These are phyloP conservation scores for Aquilaria sinensis DNA, from an alignment of 345 rosid genomes.

Conservation along the genomic window DNA sequence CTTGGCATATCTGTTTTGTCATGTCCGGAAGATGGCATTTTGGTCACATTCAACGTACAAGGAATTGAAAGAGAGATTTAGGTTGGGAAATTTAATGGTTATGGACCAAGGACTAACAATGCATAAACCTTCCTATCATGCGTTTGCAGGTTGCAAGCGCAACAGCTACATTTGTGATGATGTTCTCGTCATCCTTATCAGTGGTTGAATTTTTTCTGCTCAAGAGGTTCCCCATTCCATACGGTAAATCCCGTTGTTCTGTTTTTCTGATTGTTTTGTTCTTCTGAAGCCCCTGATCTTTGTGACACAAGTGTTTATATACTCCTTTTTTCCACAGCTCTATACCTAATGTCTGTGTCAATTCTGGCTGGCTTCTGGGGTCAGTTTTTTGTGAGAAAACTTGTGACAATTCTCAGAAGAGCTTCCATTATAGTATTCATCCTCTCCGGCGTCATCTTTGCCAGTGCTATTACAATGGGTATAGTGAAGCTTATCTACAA, in stretches of 20 bases:
- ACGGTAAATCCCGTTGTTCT: slow-evolving; percentile 33
- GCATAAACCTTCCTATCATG: not conserved
- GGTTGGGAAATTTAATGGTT: not conserved
- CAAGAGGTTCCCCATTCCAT: slow-evolving; percentile 91
- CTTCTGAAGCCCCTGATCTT: not conserved
- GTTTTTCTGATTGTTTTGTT: no score
- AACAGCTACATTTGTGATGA: slow-evolving; percentile 96
- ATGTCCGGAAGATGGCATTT: no score
- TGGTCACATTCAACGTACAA: no score
- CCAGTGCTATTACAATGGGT: slow-evolving; percentile 85
- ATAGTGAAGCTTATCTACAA: not conserved
- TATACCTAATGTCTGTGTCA: slow-evolving; percentile 60
- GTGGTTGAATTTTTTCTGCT: slow-evolving; percentile 94
- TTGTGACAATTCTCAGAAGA: slow-evolving; percentile 43
- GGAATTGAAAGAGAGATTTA: not conserved
- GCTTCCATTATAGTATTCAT: slow-evolving; percentile 69
- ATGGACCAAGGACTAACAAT: not conserved
- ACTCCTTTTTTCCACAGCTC: slow-evolving; percentile 34
- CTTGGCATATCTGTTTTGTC: no score
- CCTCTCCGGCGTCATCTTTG: slow-evolving; percentile 79
- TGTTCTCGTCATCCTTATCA: slow-evolving; percentile 93
- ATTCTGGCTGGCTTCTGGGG: slow-evolving; percentile 90
- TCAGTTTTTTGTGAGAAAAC: slow-evolving; percentile 64
- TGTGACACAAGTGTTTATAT: not conserved
- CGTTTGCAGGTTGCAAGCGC: slow-evolving; percentile 81